These are phyloP conservation scores for Cetraspora pellucida DNA, from an alignment of 192 early-diverging fungal genomes.

Conservation along the genomic window DNA sequence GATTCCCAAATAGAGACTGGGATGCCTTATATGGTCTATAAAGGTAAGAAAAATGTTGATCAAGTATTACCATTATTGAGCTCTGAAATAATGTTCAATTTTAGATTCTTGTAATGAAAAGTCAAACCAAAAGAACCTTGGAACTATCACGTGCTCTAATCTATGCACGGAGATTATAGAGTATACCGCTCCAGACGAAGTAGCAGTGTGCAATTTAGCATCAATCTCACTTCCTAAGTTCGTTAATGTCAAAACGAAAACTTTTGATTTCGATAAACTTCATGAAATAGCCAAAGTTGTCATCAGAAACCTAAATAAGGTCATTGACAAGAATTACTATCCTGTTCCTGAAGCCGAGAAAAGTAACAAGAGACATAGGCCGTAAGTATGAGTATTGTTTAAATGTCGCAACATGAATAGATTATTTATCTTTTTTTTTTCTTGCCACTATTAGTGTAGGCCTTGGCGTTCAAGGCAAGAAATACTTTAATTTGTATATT, in stretches of 20 bases:
- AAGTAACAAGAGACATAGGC: slow-evolving; percentile 94
- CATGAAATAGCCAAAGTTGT: slow-evolving; percentile 86
- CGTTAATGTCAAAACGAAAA: slow-evolving; percentile 59
- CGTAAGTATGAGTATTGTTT: slow-evolving; percentile 36
- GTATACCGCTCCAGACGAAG: slow-evolving; percentile 93
- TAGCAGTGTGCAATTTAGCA: slow-evolving; percentile 97
- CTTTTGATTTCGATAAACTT: slow-evolving; percentile 85
- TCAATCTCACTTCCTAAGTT: slow-evolving; percentile 90
- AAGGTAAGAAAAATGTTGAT: slow-evolving; percentile 40
- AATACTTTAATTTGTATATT: too few relatives aligned
- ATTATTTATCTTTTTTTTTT: too few relatives aligned
- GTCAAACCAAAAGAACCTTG: slow-evolving; percentile 98
- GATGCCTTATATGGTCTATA: slow-evolving; percentile 98
- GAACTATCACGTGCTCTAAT: slow-evolving; percentile 98
- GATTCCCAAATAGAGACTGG: slow-evolving; percentile 98
- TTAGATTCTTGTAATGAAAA: slow-evolving; percentile 96
- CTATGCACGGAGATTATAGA: slow-evolving; percentile 99
- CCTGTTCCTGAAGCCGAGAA: slow-evolving; percentile 83
- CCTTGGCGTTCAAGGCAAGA: slow-evolving; percentile 90
- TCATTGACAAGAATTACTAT: slow-evolving; percentile 98
- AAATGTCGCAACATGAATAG: too few relatives aligned
- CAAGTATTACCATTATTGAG: too few relatives aligned
- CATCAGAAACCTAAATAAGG: slow-evolving; percentile 91
- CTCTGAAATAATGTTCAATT: too few relatives aligned
- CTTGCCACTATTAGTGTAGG: slow-evolving; percentile 61